Percentiles rank a stretch among this genome's conserved stretches.
Evolutionary conservation across 78 protist species (phyloP).

Genomic region (Dictyostelium firmibasis): DNA sequence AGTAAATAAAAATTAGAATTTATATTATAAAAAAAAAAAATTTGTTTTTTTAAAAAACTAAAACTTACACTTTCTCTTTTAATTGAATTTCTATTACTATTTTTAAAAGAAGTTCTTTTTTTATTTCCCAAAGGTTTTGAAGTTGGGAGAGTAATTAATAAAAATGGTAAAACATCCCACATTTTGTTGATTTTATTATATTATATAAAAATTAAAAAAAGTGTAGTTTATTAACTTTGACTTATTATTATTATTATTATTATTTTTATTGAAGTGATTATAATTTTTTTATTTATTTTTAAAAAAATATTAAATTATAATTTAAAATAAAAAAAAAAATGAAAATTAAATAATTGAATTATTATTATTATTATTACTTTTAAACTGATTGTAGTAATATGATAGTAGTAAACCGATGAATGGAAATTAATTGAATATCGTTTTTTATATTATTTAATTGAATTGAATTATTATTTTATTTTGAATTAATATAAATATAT

Average conservation of each 20-base stretch:
- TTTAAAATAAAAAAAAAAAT: not conserved
- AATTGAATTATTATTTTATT: not conserved
- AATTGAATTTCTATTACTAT: not conserved
- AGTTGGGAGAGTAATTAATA: constrained; percentile 1
- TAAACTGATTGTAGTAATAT: not conserved
- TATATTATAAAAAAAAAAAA: too few species aligned
- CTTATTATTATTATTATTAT: too few species aligned
- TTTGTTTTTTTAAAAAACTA: not conserved
- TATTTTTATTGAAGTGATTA: not conserved
- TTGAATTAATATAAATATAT: not conserved
- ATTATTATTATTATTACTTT: not conserved
- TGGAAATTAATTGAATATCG: not conserved
- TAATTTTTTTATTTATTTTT: not conserved
- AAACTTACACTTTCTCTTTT: not conserved
- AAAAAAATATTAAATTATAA: not conserved
- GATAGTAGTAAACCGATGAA: not conserved
- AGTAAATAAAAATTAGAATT: not conserved
- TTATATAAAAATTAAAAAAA: not conserved
- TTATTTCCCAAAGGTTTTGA: not conserved
- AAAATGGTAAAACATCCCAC: constrained; percentile 22
- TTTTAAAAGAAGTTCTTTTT: not conserved
- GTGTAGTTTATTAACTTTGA: not conserved
- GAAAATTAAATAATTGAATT: not conserved
- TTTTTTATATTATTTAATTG: not conserved
- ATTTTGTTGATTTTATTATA: not conserved